phyloP scores from a whole-genome alignment of 441 rosid species.

The Gossypium schwendimanii region DNA sequence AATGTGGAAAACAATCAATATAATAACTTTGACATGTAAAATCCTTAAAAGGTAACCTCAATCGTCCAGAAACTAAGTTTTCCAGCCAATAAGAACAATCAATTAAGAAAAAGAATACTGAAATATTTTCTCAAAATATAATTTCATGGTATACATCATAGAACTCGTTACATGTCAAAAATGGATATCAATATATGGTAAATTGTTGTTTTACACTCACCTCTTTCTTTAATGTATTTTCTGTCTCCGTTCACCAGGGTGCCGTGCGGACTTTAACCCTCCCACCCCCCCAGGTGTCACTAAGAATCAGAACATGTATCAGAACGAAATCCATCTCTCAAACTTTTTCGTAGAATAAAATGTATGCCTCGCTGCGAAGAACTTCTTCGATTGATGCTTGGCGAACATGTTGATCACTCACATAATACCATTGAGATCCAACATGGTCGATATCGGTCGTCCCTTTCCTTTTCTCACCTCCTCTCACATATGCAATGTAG shows the following conservation, averaged over 20 bases:
- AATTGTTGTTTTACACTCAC: constrained; percentile 35
- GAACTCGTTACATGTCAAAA: constrained; percentile 20
- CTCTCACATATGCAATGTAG: constrained; percentile 56
- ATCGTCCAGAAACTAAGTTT: background rate
- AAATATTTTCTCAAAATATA: constrained; percentile 10
- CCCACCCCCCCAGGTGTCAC: background rate
- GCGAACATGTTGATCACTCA: constrained; percentile 58
- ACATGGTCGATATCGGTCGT: constrained; percentile 21
- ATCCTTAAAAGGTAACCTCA: constrained; percentile 5
- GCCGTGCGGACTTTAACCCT: background rate
- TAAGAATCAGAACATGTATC: constrained; percentile 10
- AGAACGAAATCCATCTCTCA: constrained; percentile 19
- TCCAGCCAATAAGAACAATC: background rate
- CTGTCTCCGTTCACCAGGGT: constrained; percentile 16
- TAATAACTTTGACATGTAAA: background rate
- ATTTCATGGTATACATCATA: constrained; percentile 18
- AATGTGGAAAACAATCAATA: background rate
- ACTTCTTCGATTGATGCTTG: constrained; percentile 72
- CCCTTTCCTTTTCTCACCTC: constrained; percentile 28
- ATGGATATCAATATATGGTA: constrained; percentile 21
- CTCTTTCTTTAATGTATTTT: constrained; percentile 12
- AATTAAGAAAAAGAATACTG: constrained; percentile 10
- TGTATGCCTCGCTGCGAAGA: constrained; percentile 43
- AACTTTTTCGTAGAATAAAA: constrained; percentile 34
- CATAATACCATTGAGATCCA: constrained; percentile 52